Percentiles rank a stretch among this genome's conserved stretches.
Conservation (phyloP, 805 yeast genomes). For the Starmerella roubikii region DNA sequence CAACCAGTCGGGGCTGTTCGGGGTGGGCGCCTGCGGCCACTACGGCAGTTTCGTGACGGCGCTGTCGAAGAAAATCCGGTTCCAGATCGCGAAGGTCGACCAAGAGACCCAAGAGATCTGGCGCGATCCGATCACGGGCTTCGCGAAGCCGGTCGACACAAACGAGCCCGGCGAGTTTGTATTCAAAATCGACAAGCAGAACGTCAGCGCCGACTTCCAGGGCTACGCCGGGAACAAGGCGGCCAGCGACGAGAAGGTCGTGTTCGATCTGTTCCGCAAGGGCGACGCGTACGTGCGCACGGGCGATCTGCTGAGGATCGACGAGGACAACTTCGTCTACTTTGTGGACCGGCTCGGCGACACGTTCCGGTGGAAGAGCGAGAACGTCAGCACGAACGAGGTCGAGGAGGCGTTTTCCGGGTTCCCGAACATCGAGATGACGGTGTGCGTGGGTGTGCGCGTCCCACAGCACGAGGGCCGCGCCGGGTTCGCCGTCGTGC, state of each 20-base stretch:
- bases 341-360: conserved; percentile 91
- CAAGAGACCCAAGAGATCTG: conserved; percentile 60
- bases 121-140: conserved; percentile 54
- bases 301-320: conserved; percentile 68
- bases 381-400: conserved; percentile 85
- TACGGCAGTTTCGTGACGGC: conserved; percentile 38
- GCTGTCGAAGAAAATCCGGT: conserved; percentile 39
- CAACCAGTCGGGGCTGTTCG: conserved; percentile 62
- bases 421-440: conserved; percentile 34
- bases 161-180: conserved; percentile 80
- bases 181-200: conserved; percentile 53
- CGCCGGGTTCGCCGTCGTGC: conserved; percentile 78
- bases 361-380: conserved; percentile 93
- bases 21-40: conserved; percentile 78
- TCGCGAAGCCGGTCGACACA: conserved; percentile 38
- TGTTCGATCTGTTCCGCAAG: conserved; percentile 56
- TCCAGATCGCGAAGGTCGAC: conserved; percentile 55
- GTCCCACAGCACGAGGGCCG: conserved; percentile 87
- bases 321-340: conserved; percentile 54
- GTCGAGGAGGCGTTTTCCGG: conserved; percentile 55
- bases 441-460: conserved; percentile 75
- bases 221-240: conserved; percentile 73
- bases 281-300: conserved; percentile 89
- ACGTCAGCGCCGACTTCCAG: conserved; percentile 66
- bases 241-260: conserved; percentile 67